Evolutionary conservation across 108 stramenopile genomes (phyloP).

Genomic region (Mayamaea pseudoterrestris): DNA sequence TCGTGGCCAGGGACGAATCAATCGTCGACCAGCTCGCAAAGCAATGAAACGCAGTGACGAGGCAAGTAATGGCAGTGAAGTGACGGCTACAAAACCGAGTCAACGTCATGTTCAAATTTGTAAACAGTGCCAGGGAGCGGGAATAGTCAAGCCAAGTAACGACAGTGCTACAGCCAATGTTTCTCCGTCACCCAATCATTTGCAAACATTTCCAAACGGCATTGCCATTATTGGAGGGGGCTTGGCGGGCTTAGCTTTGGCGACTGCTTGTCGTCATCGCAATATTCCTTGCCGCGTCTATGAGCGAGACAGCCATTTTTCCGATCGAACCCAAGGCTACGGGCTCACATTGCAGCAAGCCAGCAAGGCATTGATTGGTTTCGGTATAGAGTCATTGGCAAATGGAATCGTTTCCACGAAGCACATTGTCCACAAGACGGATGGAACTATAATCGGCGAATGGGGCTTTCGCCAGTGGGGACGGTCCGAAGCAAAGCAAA

Average conservation of each 20-base stretch:
- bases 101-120: too few species aligned
- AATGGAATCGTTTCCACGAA: conserved; percentile 50
- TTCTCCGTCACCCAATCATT: too few species aligned
- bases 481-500: conserved; percentile 21
- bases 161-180: too few species aligned
- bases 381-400: conserved; percentile 29
- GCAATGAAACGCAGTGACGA: too few species aligned
- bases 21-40: conserved; percentile 2
- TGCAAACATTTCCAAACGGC: too few species aligned
- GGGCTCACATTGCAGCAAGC: conserved; percentile 89
- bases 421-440: conserved; percentile 63
- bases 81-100: too few species aligned
- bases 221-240: conserved; percentile 76
- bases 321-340: conserved; percentile 63
- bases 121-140: too few species aligned
- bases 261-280: conserved; percentile 67
- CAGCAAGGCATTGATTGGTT: conserved; percentile 39
- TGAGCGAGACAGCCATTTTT: conserved; percentile 67
- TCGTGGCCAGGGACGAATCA: conserved; percentile 3
- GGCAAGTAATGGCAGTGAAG: too few species aligned
- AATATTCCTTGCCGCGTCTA: conserved; percentile 50
- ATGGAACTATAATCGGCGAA: conserved; percentile 66
- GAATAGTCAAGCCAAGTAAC: too few species aligned
- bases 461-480: conserved; percentile 80
- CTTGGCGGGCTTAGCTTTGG: conserved; percentile 71